These are phyloP conservation scores for Mrakiaceae sp. DNA, from an alignment of 1,284 basidiomycete genomes.

Conservation along the genomic window DNA sequence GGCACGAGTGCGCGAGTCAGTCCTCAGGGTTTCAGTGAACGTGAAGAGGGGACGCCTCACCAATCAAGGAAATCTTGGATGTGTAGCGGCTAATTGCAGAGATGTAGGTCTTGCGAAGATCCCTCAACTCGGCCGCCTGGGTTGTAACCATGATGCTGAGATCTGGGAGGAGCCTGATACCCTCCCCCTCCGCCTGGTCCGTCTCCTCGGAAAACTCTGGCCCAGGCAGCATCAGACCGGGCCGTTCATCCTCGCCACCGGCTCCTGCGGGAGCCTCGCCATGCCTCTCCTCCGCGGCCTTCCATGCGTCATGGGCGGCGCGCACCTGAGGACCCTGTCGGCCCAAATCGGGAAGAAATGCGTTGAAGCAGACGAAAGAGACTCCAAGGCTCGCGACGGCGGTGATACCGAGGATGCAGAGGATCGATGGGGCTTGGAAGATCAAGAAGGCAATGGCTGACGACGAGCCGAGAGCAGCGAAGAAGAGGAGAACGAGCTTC, in stretches of 20 bases:
- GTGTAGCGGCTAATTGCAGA: conserved; percentile 1
- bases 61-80: conserved; percentile 8
- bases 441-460: conserved; percentile 54
- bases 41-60: background rate
- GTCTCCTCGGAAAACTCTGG: conserved; percentile 5
- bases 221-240: conserved; percentile 6
- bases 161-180: too few relatives aligned
- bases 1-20: too few relatives aligned
- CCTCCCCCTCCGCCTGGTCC: background rate
- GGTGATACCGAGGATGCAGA: conserved; percentile 62
- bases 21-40: too few relatives aligned
- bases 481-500: conserved; percentile 60
- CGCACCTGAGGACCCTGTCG: conserved; percentile 47
- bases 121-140: too few relatives aligned
- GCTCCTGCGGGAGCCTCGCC: conserved; percentile 2
- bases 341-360: conserved; percentile 69
- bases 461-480: conserved; percentile 57
- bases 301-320: conserved; percentile 31
- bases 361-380: conserved; percentile 75
- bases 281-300: conserved; percentile 18
- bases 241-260: conserved; percentile 12
- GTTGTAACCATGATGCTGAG: too few relatives aligned
- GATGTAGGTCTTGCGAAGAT: background rate
- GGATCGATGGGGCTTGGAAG: conserved; percentile 63
- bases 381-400: conserved; percentile 48